Evolutionary conservation across 108 stramenopile genomes (phyloP).

Genomic region (Pseudonitzschia multiseries): DNA sequence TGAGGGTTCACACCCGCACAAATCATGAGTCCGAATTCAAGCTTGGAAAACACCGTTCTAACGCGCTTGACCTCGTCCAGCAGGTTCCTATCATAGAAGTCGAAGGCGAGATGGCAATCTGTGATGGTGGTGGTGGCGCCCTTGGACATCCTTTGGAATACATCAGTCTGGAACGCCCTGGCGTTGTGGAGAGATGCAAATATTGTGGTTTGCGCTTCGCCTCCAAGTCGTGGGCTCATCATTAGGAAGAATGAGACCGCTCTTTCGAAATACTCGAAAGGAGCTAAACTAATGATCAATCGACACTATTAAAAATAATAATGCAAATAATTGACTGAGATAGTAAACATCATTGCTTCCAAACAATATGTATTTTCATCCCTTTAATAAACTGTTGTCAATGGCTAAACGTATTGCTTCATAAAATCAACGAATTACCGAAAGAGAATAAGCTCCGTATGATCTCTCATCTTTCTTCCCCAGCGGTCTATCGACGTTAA

Average conservation of each 20-base stretch:
- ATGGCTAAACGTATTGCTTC: neutral
- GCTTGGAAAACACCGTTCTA: slow-evolving; percentile 92
- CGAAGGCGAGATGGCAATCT: slow-evolving; percentile 88
- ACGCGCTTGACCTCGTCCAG: slow-evolving; percentile 89
- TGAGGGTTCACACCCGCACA: slow-evolving; percentile 35
- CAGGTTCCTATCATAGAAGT: slow-evolving; percentile 88
- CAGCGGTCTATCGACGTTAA: slow-evolving; percentile 55
- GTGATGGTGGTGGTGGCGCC: slow-evolving; percentile 95
- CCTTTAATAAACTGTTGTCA: neutral
- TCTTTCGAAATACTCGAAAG: neutral
- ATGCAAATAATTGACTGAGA: neutral
- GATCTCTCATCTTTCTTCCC: slow-evolving; percentile 30
- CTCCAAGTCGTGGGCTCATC: slow-evolving; percentile 31
- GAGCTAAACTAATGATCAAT: neutral
- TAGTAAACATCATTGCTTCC: neutral
- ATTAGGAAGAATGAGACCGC: neutral
- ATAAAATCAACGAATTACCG: neutral
- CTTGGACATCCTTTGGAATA: slow-evolving; percentile 97
- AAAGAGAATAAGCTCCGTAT: slow-evolving; percentile 38
- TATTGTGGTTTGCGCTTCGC: slow-evolving; percentile 77
- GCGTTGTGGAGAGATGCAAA: slow-evolving; percentile 62
- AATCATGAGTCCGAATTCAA: slow-evolving; percentile 48
- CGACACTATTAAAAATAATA: no score
- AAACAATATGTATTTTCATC: neutral
- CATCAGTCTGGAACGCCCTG: slow-evolving; percentile 73